A percentile compares a stretch with the other conserved stretches of the same genome.
Conservation (phyloP, 2,329 filamentous ascomycete species). For the Mycosphaerella sp. region DNA sequence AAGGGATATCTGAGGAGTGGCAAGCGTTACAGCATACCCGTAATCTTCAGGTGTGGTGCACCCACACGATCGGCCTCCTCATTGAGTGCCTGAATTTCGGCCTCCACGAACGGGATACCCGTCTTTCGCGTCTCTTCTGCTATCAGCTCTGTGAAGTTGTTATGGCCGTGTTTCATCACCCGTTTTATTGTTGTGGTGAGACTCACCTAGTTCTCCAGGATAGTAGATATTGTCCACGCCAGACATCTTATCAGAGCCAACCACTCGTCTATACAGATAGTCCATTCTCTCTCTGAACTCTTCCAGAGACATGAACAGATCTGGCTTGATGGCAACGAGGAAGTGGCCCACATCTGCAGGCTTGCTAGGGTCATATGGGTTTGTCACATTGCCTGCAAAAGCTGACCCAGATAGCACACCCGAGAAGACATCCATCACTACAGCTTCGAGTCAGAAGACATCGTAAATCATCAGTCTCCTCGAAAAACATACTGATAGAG, state of each 20-base stretch:
- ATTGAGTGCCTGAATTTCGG: slow-evolving; percentile 47
- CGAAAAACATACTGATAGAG: slow-evolving; percentile 48
- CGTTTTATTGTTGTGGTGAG: too few relatives aligned
- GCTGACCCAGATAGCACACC: slow-evolving; percentile 70
- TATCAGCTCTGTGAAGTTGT: slow-evolving; percentile 39
- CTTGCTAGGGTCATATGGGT: slow-evolving; percentile 60
- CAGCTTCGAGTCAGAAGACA: slow-evolving; percentile 5
- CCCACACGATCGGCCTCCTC: slow-evolving; percentile 45
- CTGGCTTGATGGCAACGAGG: slow-evolving; percentile 34
- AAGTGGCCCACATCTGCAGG: slow-evolving; percentile 40
- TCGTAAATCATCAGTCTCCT: neutral
- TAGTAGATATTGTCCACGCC: slow-evolving; percentile 53
- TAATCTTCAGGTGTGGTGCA: slow-evolving; percentile 13
- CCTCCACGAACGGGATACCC: slow-evolving; percentile 46
- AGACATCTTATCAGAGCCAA: slow-evolving; percentile 47
- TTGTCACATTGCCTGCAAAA: slow-evolving; percentile 70
- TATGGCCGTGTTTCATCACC: too few relatives aligned
- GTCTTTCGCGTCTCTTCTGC: slow-evolving; percentile 39
- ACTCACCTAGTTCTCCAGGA: slow-evolving; percentile 46
- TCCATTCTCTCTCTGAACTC: slow-evolving; percentile 46
- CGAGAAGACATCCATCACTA: slow-evolving; percentile 74
- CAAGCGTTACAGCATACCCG: neutral
- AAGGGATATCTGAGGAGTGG: too few relatives aligned
- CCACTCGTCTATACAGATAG: slow-evolving; percentile 51
- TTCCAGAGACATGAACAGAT: slow-evolving; percentile 33